phyloP scores from a whole-genome alignment of 805 yeast genomes.

The Candida oleophila region DNA sequence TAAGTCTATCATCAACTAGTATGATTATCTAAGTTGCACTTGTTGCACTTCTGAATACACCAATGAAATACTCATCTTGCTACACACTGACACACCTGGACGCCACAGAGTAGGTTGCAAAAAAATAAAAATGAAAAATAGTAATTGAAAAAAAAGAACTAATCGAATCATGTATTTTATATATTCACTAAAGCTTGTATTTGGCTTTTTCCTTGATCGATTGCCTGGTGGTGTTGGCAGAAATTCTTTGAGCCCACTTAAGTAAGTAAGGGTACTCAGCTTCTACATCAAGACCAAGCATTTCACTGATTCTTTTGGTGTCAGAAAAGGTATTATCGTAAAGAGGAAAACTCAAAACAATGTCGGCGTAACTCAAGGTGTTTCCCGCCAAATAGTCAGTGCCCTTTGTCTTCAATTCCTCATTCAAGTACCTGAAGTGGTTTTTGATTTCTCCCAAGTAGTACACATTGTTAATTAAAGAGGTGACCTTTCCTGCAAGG shows the following conservation, averaged over 20 bases:
- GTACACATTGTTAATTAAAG: conserved; percentile 23
- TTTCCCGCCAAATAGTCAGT: conserved; percentile 22
- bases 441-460: conserved; percentile 22
- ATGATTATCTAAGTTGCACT: no score
- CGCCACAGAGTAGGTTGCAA: no score
- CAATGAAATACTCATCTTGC: no score
- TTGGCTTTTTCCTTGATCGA: background rate
- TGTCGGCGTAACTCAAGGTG: conserved; percentile 22
- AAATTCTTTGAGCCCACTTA: background rate
- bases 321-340: conserved; percentile 11
- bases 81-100: no score
- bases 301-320: conserved; percentile 12
- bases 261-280: background rate
- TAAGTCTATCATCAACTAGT: no score
- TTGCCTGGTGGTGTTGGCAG: background rate
- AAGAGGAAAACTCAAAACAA: conserved; percentile 21
- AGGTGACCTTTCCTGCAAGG: conserved; percentile 20
- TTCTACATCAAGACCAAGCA: conserved; percentile 5
- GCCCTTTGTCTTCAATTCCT: conserved; percentile 18
- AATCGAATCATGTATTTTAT: no score
- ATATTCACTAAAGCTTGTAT: background rate
- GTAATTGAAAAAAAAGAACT: no score
- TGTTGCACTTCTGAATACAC: no score
- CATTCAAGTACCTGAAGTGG: conserved; percentile 29
- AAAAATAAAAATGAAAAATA: no score